These are phyloP conservation scores for Phytophthora cactorum DNA, from an alignment of 352 stramenopile genomes.

Conservation along the genomic window DNA sequence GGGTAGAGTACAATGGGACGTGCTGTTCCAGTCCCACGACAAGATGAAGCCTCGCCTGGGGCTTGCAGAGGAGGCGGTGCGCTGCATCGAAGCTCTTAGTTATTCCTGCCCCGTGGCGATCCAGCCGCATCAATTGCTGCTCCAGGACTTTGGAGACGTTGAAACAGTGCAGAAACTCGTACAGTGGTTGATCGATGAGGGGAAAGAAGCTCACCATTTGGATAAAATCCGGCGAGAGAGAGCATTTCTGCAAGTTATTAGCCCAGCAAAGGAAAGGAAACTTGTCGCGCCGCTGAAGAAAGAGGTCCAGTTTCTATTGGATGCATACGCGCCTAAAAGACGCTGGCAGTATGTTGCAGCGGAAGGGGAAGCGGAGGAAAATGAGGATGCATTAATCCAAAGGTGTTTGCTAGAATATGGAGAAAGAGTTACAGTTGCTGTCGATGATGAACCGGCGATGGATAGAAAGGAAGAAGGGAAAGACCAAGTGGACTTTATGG, in stretches of 20 bases:
- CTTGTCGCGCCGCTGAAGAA: conserved; percentile 34
- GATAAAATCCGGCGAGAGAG: conserved; percentile 39
- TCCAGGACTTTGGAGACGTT: conserved; percentile 83
- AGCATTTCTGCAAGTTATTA: conserved; percentile 41
- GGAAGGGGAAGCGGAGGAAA: conserved; percentile 33
- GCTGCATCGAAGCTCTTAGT: conserved; percentile 48
- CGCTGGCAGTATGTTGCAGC: conserved; percentile 50
- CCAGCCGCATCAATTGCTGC: conserved; percentile 75
- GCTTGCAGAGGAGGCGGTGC: conserved; percentile 64
- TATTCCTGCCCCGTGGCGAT: conserved; percentile 40
- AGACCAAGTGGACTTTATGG: conserved; percentile 40
- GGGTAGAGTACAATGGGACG: conserved; percentile 68
- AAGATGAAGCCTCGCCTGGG: conserved; percentile 77
- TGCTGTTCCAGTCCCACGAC: conserved; percentile 66
- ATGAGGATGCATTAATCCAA: conserved; percentile 77
- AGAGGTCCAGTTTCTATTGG: conserved; percentile 52
- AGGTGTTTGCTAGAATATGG: conserved; percentile 85
- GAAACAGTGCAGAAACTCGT: conserved; percentile 59
- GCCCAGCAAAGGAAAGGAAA: conserved; percentile 12
- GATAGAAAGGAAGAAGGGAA: conserved; percentile 10
- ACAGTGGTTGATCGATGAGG: conserved; percentile 58
- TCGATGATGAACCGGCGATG: conserved; percentile 24
- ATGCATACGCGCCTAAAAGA: conserved; percentile 46
- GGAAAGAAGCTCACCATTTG: conserved; percentile 39
- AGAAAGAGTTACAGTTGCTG: conserved; percentile 50